Evolutionary conservation across 805 yeast genomes (phyloP).

Genomic region (Saturnispora galanensis): DNA sequence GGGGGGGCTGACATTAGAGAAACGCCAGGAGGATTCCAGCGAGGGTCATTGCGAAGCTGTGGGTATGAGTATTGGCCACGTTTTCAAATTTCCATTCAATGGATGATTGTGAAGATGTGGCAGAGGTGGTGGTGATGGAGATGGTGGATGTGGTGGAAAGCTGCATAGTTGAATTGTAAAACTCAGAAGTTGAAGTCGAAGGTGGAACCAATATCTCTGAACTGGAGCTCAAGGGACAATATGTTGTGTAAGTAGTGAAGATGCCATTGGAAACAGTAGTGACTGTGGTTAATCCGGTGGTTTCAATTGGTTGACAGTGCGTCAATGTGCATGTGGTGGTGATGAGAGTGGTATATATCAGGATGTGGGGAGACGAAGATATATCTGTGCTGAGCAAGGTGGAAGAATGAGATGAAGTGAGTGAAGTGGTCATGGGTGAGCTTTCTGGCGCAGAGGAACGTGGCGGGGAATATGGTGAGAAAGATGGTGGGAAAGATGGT

Average conservation of each 20-base stretch:
- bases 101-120: not conserved
- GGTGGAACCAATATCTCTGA: slow-evolving; percentile 12
- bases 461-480: no score
- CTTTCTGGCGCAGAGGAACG: no score
- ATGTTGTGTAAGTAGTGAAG: slow-evolving; percentile 2
- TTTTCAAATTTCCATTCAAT: no score
- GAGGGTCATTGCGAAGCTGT: no score
- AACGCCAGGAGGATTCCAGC: no score
- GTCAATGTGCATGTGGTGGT: not conserved
- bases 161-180: slow-evolving; percentile 1
- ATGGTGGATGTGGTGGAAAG: not conserved
- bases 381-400: not conserved
- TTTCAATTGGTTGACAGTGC: not conserved
- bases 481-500: not conserved
- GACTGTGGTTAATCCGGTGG: not conserved
- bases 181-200: slow-evolving; percentile 15
- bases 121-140: slow-evolving; percentile 3
- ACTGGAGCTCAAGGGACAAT: slow-evolving; percentile 5
- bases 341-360: not conserved
- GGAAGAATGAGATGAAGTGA: not conserved
- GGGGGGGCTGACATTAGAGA: no score
- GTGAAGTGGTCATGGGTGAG: not conserved
- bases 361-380: not conserved
- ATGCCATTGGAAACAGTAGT: not conserved
- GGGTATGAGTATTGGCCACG: no score